Percentiles rank a stretch among this genome's conserved stretches.
Conservation (phyloP, 805 yeast genomes). For the Starmera caribaea region DNA sequence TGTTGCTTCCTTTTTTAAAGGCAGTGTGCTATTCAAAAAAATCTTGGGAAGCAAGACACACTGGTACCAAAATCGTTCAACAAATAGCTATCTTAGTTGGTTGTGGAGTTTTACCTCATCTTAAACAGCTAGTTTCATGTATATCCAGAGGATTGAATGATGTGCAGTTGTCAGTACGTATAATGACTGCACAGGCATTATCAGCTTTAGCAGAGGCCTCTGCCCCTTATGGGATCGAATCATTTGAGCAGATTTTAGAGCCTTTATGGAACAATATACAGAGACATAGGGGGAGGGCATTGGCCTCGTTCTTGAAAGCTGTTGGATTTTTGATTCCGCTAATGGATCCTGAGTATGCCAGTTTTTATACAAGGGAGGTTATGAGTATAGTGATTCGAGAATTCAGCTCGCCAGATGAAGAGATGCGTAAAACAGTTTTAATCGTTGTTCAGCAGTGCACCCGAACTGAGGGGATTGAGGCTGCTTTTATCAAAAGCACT, state of each 20-base stretch:
- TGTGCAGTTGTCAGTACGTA: constrained; percentile 57
- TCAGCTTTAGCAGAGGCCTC: constrained; percentile 73
- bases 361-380: constrained; percentile 68
- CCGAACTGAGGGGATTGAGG: constrained; percentile 45
- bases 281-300: constrained; percentile 64
- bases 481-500: constrained; percentile 37
- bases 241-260: constrained; percentile 61
- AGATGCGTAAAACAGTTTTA: constrained; percentile 69
- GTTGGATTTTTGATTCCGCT: constrained; percentile 75
- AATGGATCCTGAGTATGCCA: constrained; percentile 77
- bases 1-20: constrained; percentile 66
- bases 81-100: constrained; percentile 66
- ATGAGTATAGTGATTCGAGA: constrained; percentile 61
- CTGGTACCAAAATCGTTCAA: constrained; percentile 71
- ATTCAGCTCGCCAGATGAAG: constrained; percentile 77
- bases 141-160: constrained; percentile 51
- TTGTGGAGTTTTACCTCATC: constrained; percentile 63
- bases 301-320: constrained; percentile 70
- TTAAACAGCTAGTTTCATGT: constrained; percentile 56
- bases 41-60: constrained; percentile 75
- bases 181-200: constrained; percentile 61
- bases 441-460: constrained; percentile 61
- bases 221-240: constrained; percentile 83
- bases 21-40: constrained; percentile 73
- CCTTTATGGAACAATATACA: constrained; percentile 76